Evolutionary conservation across 768 basidiomycete genomes (phyloP), one percentile per base, ranked within the genome.

Genomic region (Boletus coccyginus): DNA sequence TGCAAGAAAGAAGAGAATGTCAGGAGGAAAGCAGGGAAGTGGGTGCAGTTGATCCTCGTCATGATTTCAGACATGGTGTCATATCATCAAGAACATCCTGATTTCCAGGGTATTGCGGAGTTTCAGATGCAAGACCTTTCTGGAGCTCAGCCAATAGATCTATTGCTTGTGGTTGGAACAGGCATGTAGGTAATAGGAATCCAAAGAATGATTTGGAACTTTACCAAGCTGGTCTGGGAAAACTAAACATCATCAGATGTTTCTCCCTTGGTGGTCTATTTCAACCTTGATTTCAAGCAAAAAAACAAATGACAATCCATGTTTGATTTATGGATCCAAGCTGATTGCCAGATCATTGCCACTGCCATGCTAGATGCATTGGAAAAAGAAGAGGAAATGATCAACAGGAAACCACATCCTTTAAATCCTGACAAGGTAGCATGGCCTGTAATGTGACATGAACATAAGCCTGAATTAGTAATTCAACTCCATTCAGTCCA

Each of bases 161-260:
- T 61, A 2, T 31, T 60, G 11, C 8, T 61, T 0, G 50, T 62
- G 29, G 59, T 62, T 0, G 50, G 61, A 48, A 62, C 46, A 1
- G 56, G 61, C 2, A 62, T 62, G 53, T 43, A 61, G 31, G 46
- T 62, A 3, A 32, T 55, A 10, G 61, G 55, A 46, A 62, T 53
- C n/a, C 61, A 52, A 46, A 61, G 50, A 44, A 45, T 62, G 36
- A 17, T 38, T 38, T 7, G 36, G 36, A 14, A 38, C 14, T 38
- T 38, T 7, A 14, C 36, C 3, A 11, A 12, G 32, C 32, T 3
- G 32, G 32, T 33, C 11, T 10, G 11, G 32, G 1, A 33, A 11
- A 33, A 33, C 11, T 10, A 3, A 33, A 11, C 36, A 17, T 39
- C 7, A 45, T 58, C 27, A 27, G 27, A 27, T 27, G 27, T 27